These are phyloP conservation scores for Globisporangium polare DNA, from an alignment of 352 stramenopile genomes.

Conservation along the genomic window DNA sequence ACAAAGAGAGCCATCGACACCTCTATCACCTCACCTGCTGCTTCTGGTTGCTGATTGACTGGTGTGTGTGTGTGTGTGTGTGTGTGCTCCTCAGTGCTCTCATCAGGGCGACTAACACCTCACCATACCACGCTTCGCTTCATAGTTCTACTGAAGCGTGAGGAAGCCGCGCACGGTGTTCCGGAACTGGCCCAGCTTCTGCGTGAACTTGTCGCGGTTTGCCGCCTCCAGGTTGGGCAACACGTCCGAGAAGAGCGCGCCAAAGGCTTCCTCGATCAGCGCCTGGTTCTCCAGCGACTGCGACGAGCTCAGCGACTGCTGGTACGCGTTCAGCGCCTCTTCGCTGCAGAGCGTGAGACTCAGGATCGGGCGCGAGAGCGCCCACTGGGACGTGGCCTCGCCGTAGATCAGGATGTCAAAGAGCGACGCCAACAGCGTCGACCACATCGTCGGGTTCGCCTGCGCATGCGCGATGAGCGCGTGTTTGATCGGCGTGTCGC, in stretches of 20 bases:
- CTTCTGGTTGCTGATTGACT: not conserved
- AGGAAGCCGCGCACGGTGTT: conserved; percentile 94
- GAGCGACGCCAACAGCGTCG: conserved; percentile 82
- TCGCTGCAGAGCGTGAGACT: conserved; percentile 96
- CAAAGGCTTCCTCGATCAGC: conserved; percentile 95
- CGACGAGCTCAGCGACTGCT: conserved; percentile 93
- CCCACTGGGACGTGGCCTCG: conserved; percentile 96
- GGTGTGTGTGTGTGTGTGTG: no score
- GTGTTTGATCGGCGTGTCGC: conserved; percentile 93
- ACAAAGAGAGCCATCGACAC: not conserved
- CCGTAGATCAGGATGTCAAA: conserved; percentile 98
- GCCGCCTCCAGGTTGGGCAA: conserved; percentile 94
- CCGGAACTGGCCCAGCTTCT: conserved; percentile 96
- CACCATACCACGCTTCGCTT: conserved; percentile 1
- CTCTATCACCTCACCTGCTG: conserved; percentile 1
- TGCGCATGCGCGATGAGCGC: conserved; percentile 90
- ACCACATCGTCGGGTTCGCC: conserved; percentile 92
- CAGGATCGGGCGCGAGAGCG: conserved; percentile 96
- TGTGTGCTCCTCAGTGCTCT: not conserved
- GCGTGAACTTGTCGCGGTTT: conserved; percentile 98
- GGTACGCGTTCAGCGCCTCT: conserved; percentile 90
- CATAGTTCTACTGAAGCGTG: conserved; percentile 70
- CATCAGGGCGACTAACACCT: not conserved
- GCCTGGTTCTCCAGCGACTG: conserved; percentile 92
- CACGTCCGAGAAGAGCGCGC: conserved; percentile 94